phyloP scores from a whole-genome alignment of 257 asterid species.

The Solanum sejunctum region DNA sequence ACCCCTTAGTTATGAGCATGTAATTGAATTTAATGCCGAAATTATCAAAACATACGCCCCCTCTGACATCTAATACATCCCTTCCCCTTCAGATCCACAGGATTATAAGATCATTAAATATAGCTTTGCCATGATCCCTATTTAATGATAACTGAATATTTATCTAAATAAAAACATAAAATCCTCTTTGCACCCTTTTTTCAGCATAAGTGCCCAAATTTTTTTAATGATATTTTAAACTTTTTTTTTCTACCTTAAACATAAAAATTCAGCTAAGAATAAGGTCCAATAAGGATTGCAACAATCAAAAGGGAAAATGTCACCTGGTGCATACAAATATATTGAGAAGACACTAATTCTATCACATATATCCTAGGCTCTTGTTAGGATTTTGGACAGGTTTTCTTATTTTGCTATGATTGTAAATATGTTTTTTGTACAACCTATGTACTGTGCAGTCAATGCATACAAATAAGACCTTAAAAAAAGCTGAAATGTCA shows the following conservation, averaged over 20 bases:
- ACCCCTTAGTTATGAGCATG: neutral
- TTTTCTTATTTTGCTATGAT: neutral
- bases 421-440: neutral
- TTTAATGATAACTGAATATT: neutral
- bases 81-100: neutral
- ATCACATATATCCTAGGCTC: neutral
- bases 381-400: neutral
- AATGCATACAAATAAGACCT: neutral
- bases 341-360: neutral
- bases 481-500: neutral
- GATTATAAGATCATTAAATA: neutral
- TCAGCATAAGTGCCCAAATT: neutral
- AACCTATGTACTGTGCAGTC: neutral
- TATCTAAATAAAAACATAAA: neutral
- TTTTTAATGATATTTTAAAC: neutral
- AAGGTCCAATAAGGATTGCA: neutral
- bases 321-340: neutral
- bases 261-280: neutral
- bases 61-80: neutral
- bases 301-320: neutral
- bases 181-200: neutral
- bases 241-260: neutral
- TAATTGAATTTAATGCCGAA: neutral
- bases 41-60: neutral
- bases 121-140: neutral